Evolutionary conservation across 306 rosid species (phyloP), one percentile per base, ranked within the genome.

Genomic region (Vicia villosa): DNA sequence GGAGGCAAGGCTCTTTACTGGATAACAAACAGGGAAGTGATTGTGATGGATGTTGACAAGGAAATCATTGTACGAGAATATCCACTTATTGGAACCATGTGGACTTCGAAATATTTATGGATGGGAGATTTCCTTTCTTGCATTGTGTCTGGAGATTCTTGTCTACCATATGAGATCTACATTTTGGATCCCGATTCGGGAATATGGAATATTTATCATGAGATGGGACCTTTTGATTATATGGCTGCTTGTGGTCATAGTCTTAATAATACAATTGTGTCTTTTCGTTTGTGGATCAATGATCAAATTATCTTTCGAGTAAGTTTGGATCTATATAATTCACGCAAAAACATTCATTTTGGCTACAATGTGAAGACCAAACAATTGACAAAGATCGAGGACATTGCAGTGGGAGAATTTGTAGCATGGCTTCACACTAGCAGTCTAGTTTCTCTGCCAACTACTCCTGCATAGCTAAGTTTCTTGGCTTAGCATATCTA

Each of bases 351-450:
- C 0, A 13, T 14, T 6, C 30, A 20, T 51, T 51, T 51, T 20
- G 3, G 30, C 4, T 51, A 51, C 58, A 20, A 20, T 56, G 38
- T 56, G 6, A 56, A 56, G 12, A 56, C 63, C 20, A 56, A 10
- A 7, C 37, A 56, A 14, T 14, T 56, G 40, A 56, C 12, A 14
- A 56, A 56, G 20, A 28, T 57, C 6, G 20, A 28, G 40, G 63
- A 10, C 63, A 57, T 57, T n/a, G 63, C 3, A 0, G 17, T 6
- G 63, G 63, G 20, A 0, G 28, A 6, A n/a, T n/a, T n/a, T n/a
- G 63, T 57, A n/a, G n/a, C n/a, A 28, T 57, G 63, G 63, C 21
- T n/a, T 6, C 63, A 57, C 40, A 28, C 40, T 30, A 52, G 21
- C 15, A 52, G n/a, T 52, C 13, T 51, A 21, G n/a, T 51, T 20